Evolutionary conservation across 2,329 filamentous ascomycete genomes (phyloP), one percentile per base, ranked within the genome.

Genomic region (Pyricularia pennisetigena): DNA sequence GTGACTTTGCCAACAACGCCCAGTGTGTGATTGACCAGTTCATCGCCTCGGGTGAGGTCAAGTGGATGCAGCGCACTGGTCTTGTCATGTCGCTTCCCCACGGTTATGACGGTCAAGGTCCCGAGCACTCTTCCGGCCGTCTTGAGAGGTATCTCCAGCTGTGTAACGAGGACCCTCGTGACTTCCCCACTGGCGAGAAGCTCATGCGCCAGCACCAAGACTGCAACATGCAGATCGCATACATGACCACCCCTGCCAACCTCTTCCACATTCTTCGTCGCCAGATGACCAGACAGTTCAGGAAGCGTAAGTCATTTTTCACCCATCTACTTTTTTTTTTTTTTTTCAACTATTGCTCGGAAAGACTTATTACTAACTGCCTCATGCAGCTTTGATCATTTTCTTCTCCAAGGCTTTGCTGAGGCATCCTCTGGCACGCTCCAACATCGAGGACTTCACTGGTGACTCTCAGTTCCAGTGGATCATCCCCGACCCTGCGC

Each of bases 21-120:
- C 95, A 99, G 82, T 97, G 93, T 79, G 96, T 99, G 80, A 96
- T 99, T 76, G 95, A 99, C 79, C 95, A 99, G 81, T 99, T 99
- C 82, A 90, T 99, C 74, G 94, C 95, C 66, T 97, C 95, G 71
- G 95, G 95, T 77, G 95, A 99, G 82, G 90, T 92, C 72, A 99
- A 99, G 83, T 99, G 95, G 95, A 90, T 98, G 81, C 95, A 99
- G 84, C 90, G 95, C 80, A 97, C 94, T 68, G 95, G 95, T 76
- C 88, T 99, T 66, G 93, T 99, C 74, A 91, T 98, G 86, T 97
- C 93, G 71, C 86, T 99, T 69, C 95, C 95, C 68, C 95, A 99
- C 81, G 95, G 95, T 74, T 99, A 98, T 79, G 95, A 99, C 78
- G 95, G 95, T 67, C 95, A 99, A 82, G 95, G 95, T 72, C 95